Conservation (phyloP, 768 basidiomycete genomes). For the Chalciporus sphaerocephalus region DNA sequence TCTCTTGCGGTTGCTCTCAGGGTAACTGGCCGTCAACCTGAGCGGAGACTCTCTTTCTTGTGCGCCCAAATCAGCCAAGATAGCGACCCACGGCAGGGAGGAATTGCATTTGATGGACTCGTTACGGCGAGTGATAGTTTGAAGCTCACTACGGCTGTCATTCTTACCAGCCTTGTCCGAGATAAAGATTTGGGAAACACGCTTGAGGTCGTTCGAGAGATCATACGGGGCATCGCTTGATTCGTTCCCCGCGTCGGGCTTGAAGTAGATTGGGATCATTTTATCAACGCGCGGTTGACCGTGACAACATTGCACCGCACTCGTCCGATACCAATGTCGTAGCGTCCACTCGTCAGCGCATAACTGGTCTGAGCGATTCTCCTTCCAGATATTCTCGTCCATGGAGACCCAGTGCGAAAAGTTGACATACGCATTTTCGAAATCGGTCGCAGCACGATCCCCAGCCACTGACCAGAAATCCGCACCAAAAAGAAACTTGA, state of each 20-base stretch:
- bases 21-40: no score
- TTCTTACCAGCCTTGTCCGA: constrained; percentile 1
- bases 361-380: not conserved
- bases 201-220: no score
- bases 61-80: no score
- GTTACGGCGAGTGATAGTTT: no score
- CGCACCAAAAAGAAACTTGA: constrained; percentile 6
- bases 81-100: no score
- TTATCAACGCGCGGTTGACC: constrained; percentile 10
- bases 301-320: constrained; percentile 9
- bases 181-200: constrained; percentile 8
- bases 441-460: not conserved
- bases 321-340: constrained; percentile 10
- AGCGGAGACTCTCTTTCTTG: no score
- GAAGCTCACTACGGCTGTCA: no score
- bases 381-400: not conserved
- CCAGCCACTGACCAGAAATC: not conserved
- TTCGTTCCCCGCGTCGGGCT: not conserved
- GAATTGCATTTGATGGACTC: no score
- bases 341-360: constrained; percentile 3
- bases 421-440: not conserved
- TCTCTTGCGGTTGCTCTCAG: no score
- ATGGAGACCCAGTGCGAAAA: constrained; percentile 1
- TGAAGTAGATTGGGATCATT: constrained; percentile 12
- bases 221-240: not conserved